Evolutionary conservation across 441 rosid genomes (phyloP), one percentile per base, ranked within the genome.

Genomic region (Pelargonium myrrhifolium): DNA sequence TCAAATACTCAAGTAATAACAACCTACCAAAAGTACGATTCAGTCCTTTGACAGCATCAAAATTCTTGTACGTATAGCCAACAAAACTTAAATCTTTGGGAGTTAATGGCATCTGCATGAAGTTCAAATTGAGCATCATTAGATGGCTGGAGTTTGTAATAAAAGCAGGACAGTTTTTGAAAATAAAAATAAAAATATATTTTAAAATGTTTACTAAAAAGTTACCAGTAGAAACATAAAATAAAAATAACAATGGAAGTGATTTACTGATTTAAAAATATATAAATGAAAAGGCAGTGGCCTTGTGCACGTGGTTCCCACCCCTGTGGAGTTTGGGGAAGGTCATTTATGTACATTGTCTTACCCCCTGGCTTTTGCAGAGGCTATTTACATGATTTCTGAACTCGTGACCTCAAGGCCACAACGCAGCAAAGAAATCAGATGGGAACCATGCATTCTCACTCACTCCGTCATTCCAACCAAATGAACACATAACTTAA

Each of bases 1-100:
- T 69, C 12, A 39, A 58, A 60, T 22, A 72, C 62, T 61, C 12
- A 67, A 65, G 35, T 20, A 62, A 17, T 55, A 59, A 66, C 72
- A 9, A 68, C 86, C 69, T 89, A 93, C 98, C 92, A 53, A 76
- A 77, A 71, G 92, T 65, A 43, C 77, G 91, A 63, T 71, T 82
- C 43, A 86, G 72, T 62, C 88, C 98, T 82, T 90, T 90, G 72
- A 93, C 94, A 42, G 97, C 98, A 70, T 90, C 97, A 71, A 93
- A 93, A 80, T 93, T 93, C 86, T 90, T 93, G 92, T 84, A 93
- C 14, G 98, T 93, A 71, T 93, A 93, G 77, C 98, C 97, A 81
- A 93, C 98, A 74, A 93, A 93, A 85, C 85, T 93, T 73, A 93
- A 74, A 88, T 93, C 96, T 80, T 93, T 85, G 68, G 96, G 89